Percentiles rank a stretch among this genome's conserved stretches.
Evolutionary conservation across 2,329 filamentous ascomycete genomes (phyloP).

Genomic region (Didymella lethalis): DNA sequence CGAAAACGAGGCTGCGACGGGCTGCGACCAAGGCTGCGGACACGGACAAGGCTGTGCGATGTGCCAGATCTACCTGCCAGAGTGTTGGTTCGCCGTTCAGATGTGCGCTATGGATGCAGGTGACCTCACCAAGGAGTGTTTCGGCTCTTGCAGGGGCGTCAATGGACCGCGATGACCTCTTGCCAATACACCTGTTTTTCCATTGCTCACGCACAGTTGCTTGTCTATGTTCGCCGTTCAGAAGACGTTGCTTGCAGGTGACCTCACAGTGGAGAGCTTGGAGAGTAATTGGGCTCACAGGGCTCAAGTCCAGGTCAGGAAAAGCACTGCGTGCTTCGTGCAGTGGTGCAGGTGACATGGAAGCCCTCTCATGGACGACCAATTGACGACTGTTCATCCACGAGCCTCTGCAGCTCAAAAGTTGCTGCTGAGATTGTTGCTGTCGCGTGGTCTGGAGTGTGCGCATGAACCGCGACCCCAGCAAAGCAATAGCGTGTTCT

Average conservation of each 20-base stretch:
- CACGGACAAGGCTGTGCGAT: slow-evolving; percentile 17
- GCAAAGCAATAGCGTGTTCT: slow-evolving; percentile 4
- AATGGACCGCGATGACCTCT: background rate
- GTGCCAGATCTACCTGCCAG: slow-evolving; percentile 7
- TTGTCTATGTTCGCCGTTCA: background rate
- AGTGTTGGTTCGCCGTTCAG: slow-evolving; percentile 9
- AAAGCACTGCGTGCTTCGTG: background rate
- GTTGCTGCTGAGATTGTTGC: background rate
- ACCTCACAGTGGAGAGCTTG: background rate
- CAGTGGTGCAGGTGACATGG: background rate
- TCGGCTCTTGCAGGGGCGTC: background rate
- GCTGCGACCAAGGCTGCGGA: slow-evolving; percentile 1
- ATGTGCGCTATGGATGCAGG: slow-evolving; percentile 10
- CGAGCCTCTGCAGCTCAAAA: background rate
- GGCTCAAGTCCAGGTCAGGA: background rate
- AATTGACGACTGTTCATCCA: background rate
- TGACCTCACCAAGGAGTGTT: slow-evolving; percentile 6
- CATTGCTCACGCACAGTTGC: background rate
- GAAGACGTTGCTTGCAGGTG: background rate
- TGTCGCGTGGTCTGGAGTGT: slow-evolving; percentile 3
- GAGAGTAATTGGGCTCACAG: background rate
- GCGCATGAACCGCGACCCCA: slow-evolving; percentile 10
- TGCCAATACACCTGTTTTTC: background rate
- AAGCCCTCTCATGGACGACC: background rate
- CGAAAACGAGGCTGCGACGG: slow-evolving; percentile 16